phyloP scores from a whole-genome alignment of 2,329 filamentous ascomycete genomes.

The Diaporthe velutina region DNA sequence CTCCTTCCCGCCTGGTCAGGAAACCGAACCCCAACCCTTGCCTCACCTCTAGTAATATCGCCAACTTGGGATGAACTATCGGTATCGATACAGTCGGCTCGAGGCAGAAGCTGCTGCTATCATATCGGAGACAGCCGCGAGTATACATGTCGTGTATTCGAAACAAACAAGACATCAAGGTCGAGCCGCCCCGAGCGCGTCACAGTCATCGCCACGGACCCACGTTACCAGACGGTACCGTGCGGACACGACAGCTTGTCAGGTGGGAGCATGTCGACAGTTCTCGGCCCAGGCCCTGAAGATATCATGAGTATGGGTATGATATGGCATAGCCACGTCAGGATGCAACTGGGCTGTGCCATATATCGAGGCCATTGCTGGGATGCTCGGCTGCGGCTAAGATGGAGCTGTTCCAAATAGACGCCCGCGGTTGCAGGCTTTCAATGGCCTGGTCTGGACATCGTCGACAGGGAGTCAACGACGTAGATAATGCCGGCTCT shows the following conservation, averaged over 20 bases:
- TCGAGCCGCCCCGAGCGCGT: neutral
- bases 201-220: neutral
- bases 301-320: neutral
- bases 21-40: slow-evolving; percentile 12
- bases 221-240: neutral
- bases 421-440: neutral
- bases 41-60: too few relatives aligned
- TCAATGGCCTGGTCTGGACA: neutral
- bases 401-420: neutral
- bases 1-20: neutral
- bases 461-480: neutral
- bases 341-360: neutral
- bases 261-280: neutral
- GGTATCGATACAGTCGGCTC: neutral
- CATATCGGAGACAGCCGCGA: neutral
- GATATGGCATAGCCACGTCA: neutral
- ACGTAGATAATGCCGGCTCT: neutral
- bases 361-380: neutral
- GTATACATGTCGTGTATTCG: neutral
- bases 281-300: neutral
- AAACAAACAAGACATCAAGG: neutral
- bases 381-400: slow-evolving; percentile 5
- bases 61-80: neutral
- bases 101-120: neutral
- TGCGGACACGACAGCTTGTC: neutral